Evolutionary conservation across 2,329 filamentous ascomycete genomes (phyloP).

Genomic region (Calonectria pseudoturangicola): DNA sequence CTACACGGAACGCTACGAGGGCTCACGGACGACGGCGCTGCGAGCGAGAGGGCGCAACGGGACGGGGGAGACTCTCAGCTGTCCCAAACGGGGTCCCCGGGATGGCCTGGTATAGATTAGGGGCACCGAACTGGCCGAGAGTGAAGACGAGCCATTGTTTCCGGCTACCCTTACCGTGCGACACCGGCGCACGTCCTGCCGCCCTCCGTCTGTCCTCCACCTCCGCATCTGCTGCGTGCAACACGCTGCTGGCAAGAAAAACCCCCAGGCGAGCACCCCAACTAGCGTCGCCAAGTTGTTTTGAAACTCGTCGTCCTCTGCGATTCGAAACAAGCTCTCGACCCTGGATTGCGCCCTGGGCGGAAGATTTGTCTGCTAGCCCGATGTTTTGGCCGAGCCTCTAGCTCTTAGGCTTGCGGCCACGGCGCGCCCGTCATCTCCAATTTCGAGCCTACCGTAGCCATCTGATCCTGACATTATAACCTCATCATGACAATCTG

Average conservation of each 20-base stretch:
- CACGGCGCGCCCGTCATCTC: conserved; percentile 8
- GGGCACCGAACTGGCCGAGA: conserved; percentile 36
- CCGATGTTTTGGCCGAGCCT: neutral
- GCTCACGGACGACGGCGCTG: neutral
- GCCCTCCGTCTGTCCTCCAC: neutral
- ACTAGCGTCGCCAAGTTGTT: conserved; percentile 7
- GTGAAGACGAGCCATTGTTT: conserved; percentile 27
- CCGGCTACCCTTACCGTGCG: conserved; percentile 7
- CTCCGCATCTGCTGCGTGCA: conserved; percentile 17
- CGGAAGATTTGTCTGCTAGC: neutral
- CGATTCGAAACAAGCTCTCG: conserved; percentile 11
- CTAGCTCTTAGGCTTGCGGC: neutral
- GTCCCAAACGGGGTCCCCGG: conserved; percentile 15
- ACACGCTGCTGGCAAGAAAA: conserved; percentile 1
- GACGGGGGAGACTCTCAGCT: neutral
- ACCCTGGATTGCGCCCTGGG: neutral
- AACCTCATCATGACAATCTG: neutral
- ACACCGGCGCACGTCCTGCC: conserved; percentile 22
- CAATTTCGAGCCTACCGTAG: neutral
- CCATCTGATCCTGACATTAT: conserved; percentile 8
- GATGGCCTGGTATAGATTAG: neutral
- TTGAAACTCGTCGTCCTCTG: neutral
- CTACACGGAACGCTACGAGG: neutral
- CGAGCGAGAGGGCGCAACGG: conserved; percentile 2
- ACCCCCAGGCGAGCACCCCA: conserved; percentile 1